These are phyloP conservation scores for Coemansia interrupta DNA, from an alignment of 192 early-diverging fungal species.

Conservation along the genomic window DNA sequence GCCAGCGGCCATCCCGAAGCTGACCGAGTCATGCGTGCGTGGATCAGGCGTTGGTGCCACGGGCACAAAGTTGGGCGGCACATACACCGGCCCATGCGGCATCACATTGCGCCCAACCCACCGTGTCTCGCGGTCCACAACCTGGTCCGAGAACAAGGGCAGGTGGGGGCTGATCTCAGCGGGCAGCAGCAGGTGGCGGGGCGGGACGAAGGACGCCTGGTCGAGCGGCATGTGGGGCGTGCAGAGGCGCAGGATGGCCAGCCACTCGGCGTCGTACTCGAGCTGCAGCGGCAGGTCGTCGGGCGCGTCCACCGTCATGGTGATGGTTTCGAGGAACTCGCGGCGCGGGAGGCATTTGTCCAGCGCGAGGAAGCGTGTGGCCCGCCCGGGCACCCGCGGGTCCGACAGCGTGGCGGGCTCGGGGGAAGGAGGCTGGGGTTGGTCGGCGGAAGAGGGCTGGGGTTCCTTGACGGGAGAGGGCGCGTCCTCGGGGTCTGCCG, in stretches of 20 bases:
- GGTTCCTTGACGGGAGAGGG: background rate
- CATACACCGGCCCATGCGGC: slow-evolving; percentile 48
- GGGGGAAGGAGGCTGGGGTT: background rate
- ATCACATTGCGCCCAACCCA: slow-evolving; percentile 68
- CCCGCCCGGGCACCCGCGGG: slow-evolving; percentile 24
- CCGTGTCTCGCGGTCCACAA: slow-evolving; percentile 58
- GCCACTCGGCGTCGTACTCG: slow-evolving; percentile 83
- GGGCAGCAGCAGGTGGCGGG: slow-evolving; percentile 32
- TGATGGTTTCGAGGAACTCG: slow-evolving; percentile 75
- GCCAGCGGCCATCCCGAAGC: slow-evolving; percentile 31
- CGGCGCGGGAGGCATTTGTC: slow-evolving; percentile 86
- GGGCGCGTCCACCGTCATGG: slow-evolving; percentile 57
- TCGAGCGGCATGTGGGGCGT: slow-evolving; percentile 56
- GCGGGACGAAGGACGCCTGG: slow-evolving; percentile 53
- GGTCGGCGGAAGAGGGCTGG: background rate
- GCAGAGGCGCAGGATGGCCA: slow-evolving; percentile 68
- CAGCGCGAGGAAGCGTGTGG: slow-evolving; percentile 85
- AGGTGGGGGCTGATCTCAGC: slow-evolving; percentile 30
- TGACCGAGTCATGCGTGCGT: slow-evolving; percentile 36
- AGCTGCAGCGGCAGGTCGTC: slow-evolving; percentile 52
- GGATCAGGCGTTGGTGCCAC: slow-evolving; percentile 60
- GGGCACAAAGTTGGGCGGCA: slow-evolving; percentile 77
- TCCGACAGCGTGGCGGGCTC: slow-evolving; percentile 3
- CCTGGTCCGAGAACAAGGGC: slow-evolving; percentile 37
- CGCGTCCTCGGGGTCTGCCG: background rate